Evolutionary conservation across 352 stramenopile genomes (phyloP), one percentile per base, ranked within the genome.

Genomic region (Phytophthora pseudosyringae): DNA sequence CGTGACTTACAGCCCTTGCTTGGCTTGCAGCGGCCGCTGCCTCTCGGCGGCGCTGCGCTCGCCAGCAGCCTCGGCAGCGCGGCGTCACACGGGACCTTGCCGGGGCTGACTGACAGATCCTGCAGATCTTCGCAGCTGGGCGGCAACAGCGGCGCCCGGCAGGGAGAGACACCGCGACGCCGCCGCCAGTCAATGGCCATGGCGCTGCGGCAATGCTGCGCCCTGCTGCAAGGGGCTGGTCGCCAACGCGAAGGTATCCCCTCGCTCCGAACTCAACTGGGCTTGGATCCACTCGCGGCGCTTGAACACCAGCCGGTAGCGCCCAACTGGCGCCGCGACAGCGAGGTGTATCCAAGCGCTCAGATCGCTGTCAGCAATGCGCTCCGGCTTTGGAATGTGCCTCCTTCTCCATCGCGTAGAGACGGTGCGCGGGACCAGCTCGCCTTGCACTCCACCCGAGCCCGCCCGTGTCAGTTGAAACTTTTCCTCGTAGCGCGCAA

Each of bases 341-440:
- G 12, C 59, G 15, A 58, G 58, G 51, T 72, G 68, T 76, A 76
- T 76, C 68, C 63, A 73, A 76, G 32, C 51, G 66, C 66, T 70
- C 66, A 69, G 66, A 63, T 66, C 59, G 29, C 38, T 64, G 64
- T 59, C 50, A 61, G 29, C 50, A 35, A 18, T 16, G 36, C 38
- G 63, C 26, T 70, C 69, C 53, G 58, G 49, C 58, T 76, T 73
- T 76, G 21, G 21, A 21, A 21, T 21, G 21, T 21, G 48, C 11
- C 28, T 38, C 67, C 69, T 59, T 75, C 50, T 67, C 64, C 55
- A 29, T 43, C 16, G 31, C 29, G 26, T 41, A 71, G 32, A 56
- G 38, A 75, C 60, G 44, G 38, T 45, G 46, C 45, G 60, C 54
- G 13, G 40, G 56, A 69, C 51, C 63, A 69, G 54, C 57, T 72